Evolutionary conservation across 2,329 filamentous ascomycete species (phyloP).

Genomic region (Raffaelea ambrosiae): DNA sequence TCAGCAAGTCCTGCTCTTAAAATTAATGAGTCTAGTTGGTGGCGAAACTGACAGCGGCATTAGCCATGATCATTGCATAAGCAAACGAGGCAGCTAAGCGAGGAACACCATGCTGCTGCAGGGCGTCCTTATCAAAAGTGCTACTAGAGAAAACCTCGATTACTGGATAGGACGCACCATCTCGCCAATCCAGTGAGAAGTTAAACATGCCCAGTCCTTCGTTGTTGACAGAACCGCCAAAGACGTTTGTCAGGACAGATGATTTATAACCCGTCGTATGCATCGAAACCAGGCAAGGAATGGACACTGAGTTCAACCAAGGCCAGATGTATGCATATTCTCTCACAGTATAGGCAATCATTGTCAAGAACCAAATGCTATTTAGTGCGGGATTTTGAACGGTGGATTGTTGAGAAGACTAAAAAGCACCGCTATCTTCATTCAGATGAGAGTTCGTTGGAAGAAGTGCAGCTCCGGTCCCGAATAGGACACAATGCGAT

Average conservation of each 20-base stretch:
- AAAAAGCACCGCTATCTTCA: no score
- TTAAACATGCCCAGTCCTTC: conserved; percentile 41
- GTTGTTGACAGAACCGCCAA: conserved; percentile 43
- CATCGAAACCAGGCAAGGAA: conserved; percentile 45
- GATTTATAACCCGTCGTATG: conserved; percentile 37
- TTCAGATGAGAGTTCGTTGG: no score
- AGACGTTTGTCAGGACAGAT: conserved; percentile 34
- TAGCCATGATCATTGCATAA: conserved; percentile 46
- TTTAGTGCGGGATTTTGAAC: no score
- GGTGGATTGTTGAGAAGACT: no score
- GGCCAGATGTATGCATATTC: conserved; percentile 47
- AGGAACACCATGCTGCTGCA: conserved; percentile 36
- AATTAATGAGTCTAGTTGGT: no score
- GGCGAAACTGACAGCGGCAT: conserved; percentile 45
- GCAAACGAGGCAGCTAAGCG: conserved; percentile 40
- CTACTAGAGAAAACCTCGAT: conserved; percentile 29
- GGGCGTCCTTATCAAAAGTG: conserved; percentile 30
- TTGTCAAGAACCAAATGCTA: no score
- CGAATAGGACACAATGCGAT: no score
- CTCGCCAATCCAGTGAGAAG: conserved; percentile 45
- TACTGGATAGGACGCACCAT: conserved; percentile 32
- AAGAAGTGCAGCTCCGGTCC: no score
- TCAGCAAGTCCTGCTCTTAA: no score
- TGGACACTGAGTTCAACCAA: conserved; percentile 45
- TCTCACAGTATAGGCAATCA: conserved; percentile 30